Percentiles rank a stretch among this genome's conserved stretches.
Conservation (phyloP, 2,329 filamentous ascomycete genomes). For the Teratosphaeria pseudoeucalypti region DNA sequence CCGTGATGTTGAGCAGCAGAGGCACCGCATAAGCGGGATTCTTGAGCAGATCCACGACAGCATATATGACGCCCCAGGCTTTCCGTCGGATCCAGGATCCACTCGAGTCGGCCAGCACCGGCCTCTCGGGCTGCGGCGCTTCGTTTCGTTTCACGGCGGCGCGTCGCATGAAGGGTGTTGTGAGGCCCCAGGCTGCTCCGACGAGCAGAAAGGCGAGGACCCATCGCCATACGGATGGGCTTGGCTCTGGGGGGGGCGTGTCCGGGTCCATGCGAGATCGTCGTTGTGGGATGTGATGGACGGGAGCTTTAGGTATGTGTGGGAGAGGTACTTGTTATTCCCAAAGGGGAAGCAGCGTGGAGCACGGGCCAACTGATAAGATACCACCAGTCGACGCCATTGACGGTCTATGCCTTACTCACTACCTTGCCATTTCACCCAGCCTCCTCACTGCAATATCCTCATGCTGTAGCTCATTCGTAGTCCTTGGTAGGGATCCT, state of each 20-base stretch:
- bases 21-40: constrained; percentile 80
- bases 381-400: background rate
- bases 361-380: background rate
- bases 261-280: constrained; percentile 18
- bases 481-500: background rate
- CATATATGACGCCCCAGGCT: constrained; percentile 57
- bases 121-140: constrained; percentile 39
- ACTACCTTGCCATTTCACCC: background rate
- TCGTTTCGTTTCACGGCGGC: constrained; percentile 54
- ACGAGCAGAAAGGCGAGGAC: constrained; percentile 82
- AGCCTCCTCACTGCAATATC: background rate
- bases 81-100: constrained; percentile 53
- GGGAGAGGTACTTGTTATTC: background rate
- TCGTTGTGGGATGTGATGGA: background rate
- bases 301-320: background rate
- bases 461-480: background rate
- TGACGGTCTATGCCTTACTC: background rate
- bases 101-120: constrained; percentile 32
- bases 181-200: constrained; percentile 85
- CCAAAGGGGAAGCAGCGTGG: background rate
- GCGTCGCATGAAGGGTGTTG: constrained; percentile 76
- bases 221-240: constrained; percentile 59
- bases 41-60: constrained; percentile 64
- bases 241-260: constrained; percentile 13
- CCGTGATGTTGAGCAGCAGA: constrained; percentile 77